These are phyloP conservation scores for Mycena belliarum DNA, from an alignment of 768 basidiomycete species.

Conservation along the genomic window DNA sequence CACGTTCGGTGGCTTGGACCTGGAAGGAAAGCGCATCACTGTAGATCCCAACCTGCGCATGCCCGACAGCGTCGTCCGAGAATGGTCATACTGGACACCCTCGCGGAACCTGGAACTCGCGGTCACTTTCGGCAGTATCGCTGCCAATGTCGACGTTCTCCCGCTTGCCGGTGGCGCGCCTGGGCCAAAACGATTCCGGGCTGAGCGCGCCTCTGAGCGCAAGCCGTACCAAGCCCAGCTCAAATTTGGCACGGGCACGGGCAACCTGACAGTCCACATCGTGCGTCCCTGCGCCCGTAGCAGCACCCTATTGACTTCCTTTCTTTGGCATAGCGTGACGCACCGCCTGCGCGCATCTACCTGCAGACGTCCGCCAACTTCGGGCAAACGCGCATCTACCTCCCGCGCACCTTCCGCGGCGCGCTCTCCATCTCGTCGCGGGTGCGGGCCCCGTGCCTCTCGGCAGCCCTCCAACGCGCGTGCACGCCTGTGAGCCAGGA, in stretches of 20 bases:
- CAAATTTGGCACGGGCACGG: background rate
- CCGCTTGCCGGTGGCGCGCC: background rate
- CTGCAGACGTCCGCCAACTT: background rate
- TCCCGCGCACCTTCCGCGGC: background rate
- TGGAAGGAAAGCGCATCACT: background rate
- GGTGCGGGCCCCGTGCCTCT: background rate
- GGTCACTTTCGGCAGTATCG: background rate
- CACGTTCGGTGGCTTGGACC: background rate
- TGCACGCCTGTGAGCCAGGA: background rate
- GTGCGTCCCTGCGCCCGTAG: no score
- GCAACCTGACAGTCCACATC: background rate
- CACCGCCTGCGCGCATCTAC: background rate
- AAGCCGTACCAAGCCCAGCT: background rate
- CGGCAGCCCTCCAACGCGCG: background rate
- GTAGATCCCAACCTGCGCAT: slow-evolving; percentile 2
- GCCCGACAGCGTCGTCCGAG: background rate
- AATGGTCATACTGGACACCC: background rate
- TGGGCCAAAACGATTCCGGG: background rate
- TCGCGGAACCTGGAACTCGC: background rate
- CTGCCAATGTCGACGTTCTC: background rate
- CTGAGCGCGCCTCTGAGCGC: background rate
- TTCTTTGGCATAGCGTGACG: background rate
- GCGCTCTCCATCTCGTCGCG: background rate
- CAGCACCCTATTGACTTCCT: no score
- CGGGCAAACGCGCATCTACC: background rate